Evolutionary conservation across 768 basidiomycete genomes (phyloP).

Genomic region (Mycena kentingensis): DNA sequence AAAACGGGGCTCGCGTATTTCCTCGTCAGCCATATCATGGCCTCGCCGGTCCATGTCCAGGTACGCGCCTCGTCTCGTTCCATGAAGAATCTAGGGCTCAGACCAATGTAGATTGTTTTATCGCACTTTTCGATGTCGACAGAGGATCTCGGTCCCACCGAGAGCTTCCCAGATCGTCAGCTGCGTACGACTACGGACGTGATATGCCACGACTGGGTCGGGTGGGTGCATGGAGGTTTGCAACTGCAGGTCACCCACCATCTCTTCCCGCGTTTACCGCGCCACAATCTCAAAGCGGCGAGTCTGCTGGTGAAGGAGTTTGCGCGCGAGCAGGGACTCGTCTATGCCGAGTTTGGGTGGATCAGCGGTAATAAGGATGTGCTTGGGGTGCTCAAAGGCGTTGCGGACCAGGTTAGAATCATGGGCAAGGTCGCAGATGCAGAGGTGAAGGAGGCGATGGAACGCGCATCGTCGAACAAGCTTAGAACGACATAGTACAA

Average conservation of each 20-base stretch:
- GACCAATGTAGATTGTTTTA: constrained; percentile 73
- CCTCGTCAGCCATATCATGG: constrained; percentile 79
- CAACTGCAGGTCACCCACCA: constrained; percentile 98
- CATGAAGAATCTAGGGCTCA: not conserved
- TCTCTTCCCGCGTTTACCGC: constrained; percentile 91
- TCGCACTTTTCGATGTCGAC: constrained; percentile 98
- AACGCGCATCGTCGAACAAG: constrained; percentile 33
- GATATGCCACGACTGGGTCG: constrained; percentile 78
- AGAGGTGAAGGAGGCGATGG: constrained; percentile 67
- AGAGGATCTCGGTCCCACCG: constrained; percentile 82
- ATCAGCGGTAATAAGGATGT: constrained; percentile 85
- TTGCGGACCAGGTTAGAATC: constrained; percentile 86
- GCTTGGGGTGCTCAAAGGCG: constrained; percentile 73
- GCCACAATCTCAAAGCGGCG: constrained; percentile 88
- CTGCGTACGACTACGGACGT: constrained; percentile 98
- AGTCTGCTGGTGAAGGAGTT: constrained; percentile 85
- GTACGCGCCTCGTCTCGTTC: constrained; percentile 42
- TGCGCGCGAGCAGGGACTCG: constrained; percentile 79
- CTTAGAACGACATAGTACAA: constrained; percentile 2
- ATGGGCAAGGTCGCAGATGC: constrained; percentile 78
- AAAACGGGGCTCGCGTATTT: constrained; percentile 70
- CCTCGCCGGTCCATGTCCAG: constrained; percentile 94
- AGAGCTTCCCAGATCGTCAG: constrained; percentile 93
- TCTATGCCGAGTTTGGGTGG: constrained; percentile 92
- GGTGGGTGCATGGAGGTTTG: constrained; percentile 94